phyloP scores from a whole-genome alignment of 257 asterid species.

The Solanum phureja region DNA sequence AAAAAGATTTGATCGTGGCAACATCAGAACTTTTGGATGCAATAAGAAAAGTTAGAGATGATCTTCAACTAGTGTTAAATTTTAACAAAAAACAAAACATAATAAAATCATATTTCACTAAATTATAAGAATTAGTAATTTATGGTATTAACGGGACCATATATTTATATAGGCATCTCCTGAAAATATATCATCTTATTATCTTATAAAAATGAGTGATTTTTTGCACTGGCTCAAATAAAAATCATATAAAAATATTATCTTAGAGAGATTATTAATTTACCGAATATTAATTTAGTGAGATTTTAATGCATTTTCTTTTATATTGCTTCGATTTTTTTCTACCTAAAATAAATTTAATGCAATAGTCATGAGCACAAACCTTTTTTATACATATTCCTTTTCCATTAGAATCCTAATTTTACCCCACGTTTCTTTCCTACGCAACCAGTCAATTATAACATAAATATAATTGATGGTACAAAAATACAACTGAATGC shows the following conservation, averaged over 20 bases:
- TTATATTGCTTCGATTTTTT: neutral
- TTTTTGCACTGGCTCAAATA: neutral
- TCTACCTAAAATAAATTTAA: neutral
- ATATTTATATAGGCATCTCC: neutral
- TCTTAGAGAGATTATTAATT: too few species aligned
- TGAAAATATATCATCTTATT: too few species aligned
- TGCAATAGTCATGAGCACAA: neutral
- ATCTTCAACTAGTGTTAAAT: neutral
- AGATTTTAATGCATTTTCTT: neutral
- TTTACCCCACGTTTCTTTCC: neutral
- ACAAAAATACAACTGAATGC: neutral
- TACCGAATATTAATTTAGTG: too few species aligned
- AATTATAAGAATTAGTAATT: too few species aligned
- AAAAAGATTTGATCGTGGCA: neutral
- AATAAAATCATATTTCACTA: neutral
- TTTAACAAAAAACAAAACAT: neutral
- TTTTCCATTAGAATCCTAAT: neutral
- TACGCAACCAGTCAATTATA: neutral
- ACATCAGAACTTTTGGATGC: neutral
- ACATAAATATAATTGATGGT: neutral
- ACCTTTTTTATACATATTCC: neutral
- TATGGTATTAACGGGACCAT: neutral
- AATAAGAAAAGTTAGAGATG: neutral
- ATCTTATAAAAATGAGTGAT: too few species aligned
- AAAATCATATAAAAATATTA: too few species aligned